Base-by-base conservation (phyloP, 495 filamentous ascomycete genomes). In the Penicillium daleae region DNA sequence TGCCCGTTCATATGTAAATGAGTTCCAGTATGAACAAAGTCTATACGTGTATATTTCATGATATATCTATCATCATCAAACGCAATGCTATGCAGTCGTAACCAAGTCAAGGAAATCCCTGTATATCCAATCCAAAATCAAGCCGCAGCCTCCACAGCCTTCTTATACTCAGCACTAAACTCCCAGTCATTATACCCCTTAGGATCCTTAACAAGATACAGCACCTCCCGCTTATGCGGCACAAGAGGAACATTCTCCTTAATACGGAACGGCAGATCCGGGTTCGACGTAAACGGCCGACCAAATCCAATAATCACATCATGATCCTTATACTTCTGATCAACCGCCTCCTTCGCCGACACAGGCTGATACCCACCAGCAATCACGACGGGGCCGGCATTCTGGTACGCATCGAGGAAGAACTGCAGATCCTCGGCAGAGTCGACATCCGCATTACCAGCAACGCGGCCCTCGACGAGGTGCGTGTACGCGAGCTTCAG, bases 401-500 rank as follows among this genome's bases (percentile, higher is more conserved):
- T 75, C 9, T 72, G 74, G 31, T 85, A 75, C 13, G 82, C 75
- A 56, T 63, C 24, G 9, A 75, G 19, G 46, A 74, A 69, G 62
- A 84, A 87, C 35, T 86, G 80, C 49, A 91, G 61, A 9, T 69
- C 76, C 13, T 85, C 83, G 1, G 68, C 70, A 2, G 66, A 40
- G 29, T 82, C 81, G 2, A 71, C 53, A 48, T 84, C 78, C 2
- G 68, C 71, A 56, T 77, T 81, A 2, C 86, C 83, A 0, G 72
- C 52, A 33, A 87, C 68, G 6, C 82, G 75, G 2, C 81, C 63
- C 72, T 87, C 82, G 35, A 92, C 82, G 1, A 92, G 17, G 69
- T 93, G 91, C 31, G 90, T 60, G 70, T 87, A 93, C 0, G 86
- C 86, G 24, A 92, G 75, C 42, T 80, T 75, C n/a, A 87, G 68